These are phyloP conservation scores for Myrica gale DNA, from an alignment of 306 rosid genomes.

Conservation along the genomic window DNA sequence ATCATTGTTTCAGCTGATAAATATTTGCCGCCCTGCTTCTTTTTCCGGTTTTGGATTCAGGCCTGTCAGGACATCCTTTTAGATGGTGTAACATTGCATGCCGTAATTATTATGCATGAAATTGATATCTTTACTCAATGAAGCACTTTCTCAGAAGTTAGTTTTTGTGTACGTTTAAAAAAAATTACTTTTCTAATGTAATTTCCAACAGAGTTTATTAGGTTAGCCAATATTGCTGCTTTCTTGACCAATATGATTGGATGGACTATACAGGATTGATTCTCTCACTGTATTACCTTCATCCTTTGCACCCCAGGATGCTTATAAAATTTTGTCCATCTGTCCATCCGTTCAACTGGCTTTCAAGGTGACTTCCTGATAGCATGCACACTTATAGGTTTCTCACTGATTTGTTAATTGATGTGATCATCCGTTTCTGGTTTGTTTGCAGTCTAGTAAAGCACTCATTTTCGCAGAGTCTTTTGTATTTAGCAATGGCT, in stretches of 20 bases:
- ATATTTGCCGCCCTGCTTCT: constrained; percentile 10
- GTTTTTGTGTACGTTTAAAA: not conserved
- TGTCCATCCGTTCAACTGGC: constrained; percentile 84
- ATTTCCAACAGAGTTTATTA: not conserved
- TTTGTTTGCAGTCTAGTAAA: constrained; percentile 70
- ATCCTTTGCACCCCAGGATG: constrained; percentile 89
- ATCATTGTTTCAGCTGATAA: not conserved
- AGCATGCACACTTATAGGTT: constrained; percentile 25
- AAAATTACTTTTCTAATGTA: too few species aligned
- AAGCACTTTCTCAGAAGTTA: not conserved
- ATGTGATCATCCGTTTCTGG: constrained; percentile 23
- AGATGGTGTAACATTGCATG: constrained; percentile 5
- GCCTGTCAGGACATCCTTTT: constrained; percentile 9
- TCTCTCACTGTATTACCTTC: constrained; percentile 83
- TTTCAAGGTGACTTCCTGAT: constrained; percentile 61
- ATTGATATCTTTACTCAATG: not conserved
- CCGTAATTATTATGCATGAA: not conserved
- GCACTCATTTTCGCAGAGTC: constrained; percentile 80
- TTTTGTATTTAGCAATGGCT: constrained; percentile 70
- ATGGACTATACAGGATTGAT: constrained; percentile 67
- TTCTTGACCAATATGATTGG: constrained; percentile 13
- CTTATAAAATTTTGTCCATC: constrained; percentile 69
- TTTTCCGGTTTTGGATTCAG: not conserved
- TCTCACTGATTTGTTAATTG: constrained; percentile 15
- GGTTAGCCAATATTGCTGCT: not conserved